Evolutionary conservation across 2,329 filamentous ascomycete species (phyloP).

Genomic region (Plenodomus biglobosus): DNA sequence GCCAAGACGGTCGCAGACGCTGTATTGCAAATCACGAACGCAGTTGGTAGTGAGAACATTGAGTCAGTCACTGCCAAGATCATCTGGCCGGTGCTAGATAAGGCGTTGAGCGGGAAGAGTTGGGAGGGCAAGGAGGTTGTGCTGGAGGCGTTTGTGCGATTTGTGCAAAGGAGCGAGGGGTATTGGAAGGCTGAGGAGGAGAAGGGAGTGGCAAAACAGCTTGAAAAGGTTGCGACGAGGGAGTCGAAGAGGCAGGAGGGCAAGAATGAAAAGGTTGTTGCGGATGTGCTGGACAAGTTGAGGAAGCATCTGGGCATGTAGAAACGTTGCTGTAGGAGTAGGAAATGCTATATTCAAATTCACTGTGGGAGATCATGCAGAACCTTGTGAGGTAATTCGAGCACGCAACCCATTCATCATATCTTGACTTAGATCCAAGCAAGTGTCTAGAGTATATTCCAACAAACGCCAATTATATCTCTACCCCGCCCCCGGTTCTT

Average conservation of each 20-base stretch:
- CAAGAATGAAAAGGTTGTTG: slow-evolving; percentile 57
- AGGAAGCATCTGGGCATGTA: slow-evolving; percentile 11
- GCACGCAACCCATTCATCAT: too few species aligned
- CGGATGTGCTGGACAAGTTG: slow-evolving; percentile 19
- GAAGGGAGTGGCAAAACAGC: slow-evolving; percentile 59
- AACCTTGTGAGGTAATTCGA: too few species aligned
- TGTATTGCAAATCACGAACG: slow-evolving; percentile 62
- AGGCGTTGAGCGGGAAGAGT: slow-evolving; percentile 81
- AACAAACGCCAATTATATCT: too few species aligned
- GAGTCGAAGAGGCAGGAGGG: slow-evolving; percentile 92
- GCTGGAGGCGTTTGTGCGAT: slow-evolving; percentile 74
- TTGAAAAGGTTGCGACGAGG: slow-evolving; percentile 69
- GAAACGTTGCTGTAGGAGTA: slow-evolving; percentile 4
- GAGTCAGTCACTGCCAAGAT: slow-evolving; percentile 60
- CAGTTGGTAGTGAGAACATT: slow-evolving; percentile 61
- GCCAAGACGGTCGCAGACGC: slow-evolving; percentile 78
- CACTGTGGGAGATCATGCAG: too few species aligned
- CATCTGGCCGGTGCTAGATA: slow-evolving; percentile 84
- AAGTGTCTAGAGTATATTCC: too few species aligned
- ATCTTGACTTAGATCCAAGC: too few species aligned
- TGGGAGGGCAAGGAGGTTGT: slow-evolving; percentile 91
- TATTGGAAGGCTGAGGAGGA: slow-evolving; percentile 61
- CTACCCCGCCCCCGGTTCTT: too few species aligned
- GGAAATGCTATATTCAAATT: neutral
- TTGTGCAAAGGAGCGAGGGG: slow-evolving; percentile 65